Percentiles rank a stretch among this genome's conserved stretches.
These are phyloP conservation scores for Letharia lupina DNA, from an alignment of 495 filamentous ascomycete species.

Conservation along the genomic window DNA sequence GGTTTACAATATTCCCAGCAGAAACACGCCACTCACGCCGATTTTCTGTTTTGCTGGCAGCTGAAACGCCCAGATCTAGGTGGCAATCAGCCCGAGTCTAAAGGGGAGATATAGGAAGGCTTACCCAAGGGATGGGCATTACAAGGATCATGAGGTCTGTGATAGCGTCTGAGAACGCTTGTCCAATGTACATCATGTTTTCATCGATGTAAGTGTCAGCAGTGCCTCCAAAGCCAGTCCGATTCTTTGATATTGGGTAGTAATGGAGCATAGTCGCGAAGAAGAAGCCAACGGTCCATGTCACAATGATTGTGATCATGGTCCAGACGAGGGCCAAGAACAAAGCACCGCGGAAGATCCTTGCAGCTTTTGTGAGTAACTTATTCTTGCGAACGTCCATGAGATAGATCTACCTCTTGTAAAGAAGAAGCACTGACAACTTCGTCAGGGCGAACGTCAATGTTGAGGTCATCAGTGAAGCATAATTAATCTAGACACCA, in stretches of 20 bases:
- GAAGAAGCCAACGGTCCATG: background rate
- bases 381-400: background rate
- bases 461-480: conserved; percentile 4
- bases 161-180: conserved; percentile 10
- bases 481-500: conserved; percentile 7
- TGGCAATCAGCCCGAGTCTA: background rate
- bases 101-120: background rate
- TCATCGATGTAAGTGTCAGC: background rate
- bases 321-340: background rate
- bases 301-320: conserved; percentile 5
- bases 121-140: conserved; percentile 9
- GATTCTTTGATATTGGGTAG: conserved; percentile 6
- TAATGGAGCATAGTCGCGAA: conserved; percentile 5
- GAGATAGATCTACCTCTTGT: conserved; percentile 2
- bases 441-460: conserved; percentile 11
- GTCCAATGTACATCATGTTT: conserved; percentile 7
- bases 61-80: conserved; percentile 9
- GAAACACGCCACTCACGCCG: conserved; percentile 1
- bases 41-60: conserved; percentile 7
- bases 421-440: conserved; percentile 9
- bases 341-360: background rate
- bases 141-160: conserved; percentile 3
- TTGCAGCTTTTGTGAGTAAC: background rate
- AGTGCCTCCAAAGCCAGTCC: background rate
- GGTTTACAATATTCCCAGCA: conserved; percentile 9